Evolutionary conservation across 805 yeast species (phyloP), one percentile per base, ranked within the genome.

Genomic region (Ogataea paraovalis): DNA sequence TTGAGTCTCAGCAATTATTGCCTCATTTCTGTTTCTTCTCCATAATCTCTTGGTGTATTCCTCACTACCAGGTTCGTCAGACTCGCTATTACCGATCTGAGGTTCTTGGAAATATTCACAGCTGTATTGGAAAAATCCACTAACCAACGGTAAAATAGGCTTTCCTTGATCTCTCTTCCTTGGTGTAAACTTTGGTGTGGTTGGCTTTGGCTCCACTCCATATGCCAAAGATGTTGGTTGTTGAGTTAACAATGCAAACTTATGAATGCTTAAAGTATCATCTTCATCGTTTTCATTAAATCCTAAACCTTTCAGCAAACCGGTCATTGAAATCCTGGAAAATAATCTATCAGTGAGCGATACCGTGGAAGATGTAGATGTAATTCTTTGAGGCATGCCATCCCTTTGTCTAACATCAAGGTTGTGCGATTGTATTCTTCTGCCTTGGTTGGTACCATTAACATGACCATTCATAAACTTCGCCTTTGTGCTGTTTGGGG

Each of bases 21-120:
- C 65, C 62, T 94, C 98, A 61, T 94, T 94, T 56, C 98, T 74
- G 59, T 85, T 86, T 53, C 96, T 76, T 56, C 97, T 76, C 98
- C 98, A 94, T 21, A 87, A 67, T 48, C 95, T 73, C 54, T 80
- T 83, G 32, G 87, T 81, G 57, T 87, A 88, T 53, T 87, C 91
- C 49, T 83, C 80, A 47, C 96, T 87, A 0, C 98, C 98, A 0
- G 96, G 94, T 63, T 90, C 96, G 57, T 92, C 97, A 16, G 81
- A 68, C 56, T 92, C 97, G 45, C 79, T 77, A 48, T 80, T 83
- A 10, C 87, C 82, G 84, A 91, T 84, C 61, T 92, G 98, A 0
- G 99, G 97, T 61, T 91, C 98, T 59, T 91, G 96, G 70, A 92
- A 94, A 60, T 90, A 91, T 64, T 94, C 99, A 49, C 88, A 79